Percentiles rank a stretch among this genome's conserved stretches.
Evolutionary conservation across 2,329 filamentous ascomycete genomes (phyloP).

Genomic region (Aschersonia sp.): DNA sequence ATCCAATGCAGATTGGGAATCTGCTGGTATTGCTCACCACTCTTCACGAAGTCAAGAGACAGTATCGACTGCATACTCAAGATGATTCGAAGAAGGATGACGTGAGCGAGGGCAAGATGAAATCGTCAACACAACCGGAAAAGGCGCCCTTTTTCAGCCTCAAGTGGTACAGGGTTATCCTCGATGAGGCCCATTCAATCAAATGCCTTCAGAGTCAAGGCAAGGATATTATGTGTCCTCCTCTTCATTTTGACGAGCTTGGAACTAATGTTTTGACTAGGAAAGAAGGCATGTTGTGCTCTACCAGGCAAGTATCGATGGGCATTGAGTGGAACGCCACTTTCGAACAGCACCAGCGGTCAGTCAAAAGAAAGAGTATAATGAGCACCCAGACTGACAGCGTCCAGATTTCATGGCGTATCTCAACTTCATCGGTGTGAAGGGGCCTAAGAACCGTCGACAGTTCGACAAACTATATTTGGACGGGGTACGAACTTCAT

Average conservation of each 20-base stretch:
- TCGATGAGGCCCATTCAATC: conserved; percentile 43
- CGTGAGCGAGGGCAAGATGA: conserved; percentile 2
- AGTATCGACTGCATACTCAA: background rate
- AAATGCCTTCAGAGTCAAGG: conserved; percentile 28
- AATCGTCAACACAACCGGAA: conserved; percentile 4
- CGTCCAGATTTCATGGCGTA: conserved; percentile 21
- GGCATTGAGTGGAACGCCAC: conserved; percentile 20
- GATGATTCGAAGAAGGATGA: background rate
- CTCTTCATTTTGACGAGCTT: background rate
- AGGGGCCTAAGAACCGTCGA: conserved; percentile 1
- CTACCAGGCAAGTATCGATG: conserved; percentile 17
- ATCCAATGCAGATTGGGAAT: background rate
- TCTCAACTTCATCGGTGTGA: conserved; percentile 15
- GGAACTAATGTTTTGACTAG: background rate
- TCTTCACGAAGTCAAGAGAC: background rate
- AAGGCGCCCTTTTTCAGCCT: conserved; percentile 1
- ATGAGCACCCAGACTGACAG: background rate
- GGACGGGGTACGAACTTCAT: conserved; percentile 4
- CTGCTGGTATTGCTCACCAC: background rate
- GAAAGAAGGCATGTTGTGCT: conserved; percentile 9
- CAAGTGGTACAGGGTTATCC: conserved; percentile 34
- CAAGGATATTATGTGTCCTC: conserved; percentile 7
- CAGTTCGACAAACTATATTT: conserved; percentile 5
- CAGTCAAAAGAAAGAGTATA: background rate
- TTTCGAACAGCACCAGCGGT: conserved; percentile 18